Conservation (phyloP, 2,329 filamentous ascomycete genomes). For the Aspergillus fumigatiaffinis region DNA sequence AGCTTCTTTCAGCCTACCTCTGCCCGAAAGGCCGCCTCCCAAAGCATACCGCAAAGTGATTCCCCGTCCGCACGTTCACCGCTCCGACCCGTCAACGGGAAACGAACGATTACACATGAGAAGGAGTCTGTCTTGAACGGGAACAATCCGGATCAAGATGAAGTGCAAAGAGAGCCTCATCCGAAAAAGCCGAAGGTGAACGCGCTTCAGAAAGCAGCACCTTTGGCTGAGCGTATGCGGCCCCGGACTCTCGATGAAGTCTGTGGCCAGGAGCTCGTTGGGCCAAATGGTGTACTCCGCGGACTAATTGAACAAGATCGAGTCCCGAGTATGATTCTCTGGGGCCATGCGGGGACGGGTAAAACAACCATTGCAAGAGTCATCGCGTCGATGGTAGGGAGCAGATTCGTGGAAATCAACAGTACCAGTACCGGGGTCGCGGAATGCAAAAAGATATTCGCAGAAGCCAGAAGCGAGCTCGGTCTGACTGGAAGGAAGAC, state of each 20-base stretch:
- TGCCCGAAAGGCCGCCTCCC: constrained; percentile 37
- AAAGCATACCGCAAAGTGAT: constrained; percentile 21
- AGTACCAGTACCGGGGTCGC: constrained; percentile 82
- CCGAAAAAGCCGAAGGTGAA: constrained; percentile 64
- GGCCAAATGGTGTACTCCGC: constrained; percentile 75
- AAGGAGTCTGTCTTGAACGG: constrained; percentile 20
- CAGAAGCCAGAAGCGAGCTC: constrained; percentile 76
- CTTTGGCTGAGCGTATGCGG: constrained; percentile 90
- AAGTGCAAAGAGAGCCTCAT: constrained; percentile 37
- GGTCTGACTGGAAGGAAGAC: constrained; percentile 81
- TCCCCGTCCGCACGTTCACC: constrained; percentile 20
- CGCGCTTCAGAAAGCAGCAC: constrained; percentile 65
- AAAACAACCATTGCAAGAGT: constrained; percentile 77
- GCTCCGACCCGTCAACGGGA: constrained; percentile 25
- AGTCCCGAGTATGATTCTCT: constrained; percentile 92
- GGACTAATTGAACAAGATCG: constrained; percentile 80
- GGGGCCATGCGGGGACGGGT: constrained; percentile 51
- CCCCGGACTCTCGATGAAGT: constrained; percentile 80
- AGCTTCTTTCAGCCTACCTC: constrained; percentile 56
- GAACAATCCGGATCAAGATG: constrained; percentile 15
- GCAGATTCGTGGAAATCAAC: constrained; percentile 92
- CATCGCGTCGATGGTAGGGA: constrained; percentile 76
- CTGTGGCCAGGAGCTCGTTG: constrained; percentile 87
- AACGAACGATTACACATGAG: constrained; percentile 29
- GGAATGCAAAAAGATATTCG: constrained; percentile 90